phyloP scores from a whole-genome alignment of 495 filamentous ascomycete genomes.

The Hypoxylon crocopeplum region DNA sequence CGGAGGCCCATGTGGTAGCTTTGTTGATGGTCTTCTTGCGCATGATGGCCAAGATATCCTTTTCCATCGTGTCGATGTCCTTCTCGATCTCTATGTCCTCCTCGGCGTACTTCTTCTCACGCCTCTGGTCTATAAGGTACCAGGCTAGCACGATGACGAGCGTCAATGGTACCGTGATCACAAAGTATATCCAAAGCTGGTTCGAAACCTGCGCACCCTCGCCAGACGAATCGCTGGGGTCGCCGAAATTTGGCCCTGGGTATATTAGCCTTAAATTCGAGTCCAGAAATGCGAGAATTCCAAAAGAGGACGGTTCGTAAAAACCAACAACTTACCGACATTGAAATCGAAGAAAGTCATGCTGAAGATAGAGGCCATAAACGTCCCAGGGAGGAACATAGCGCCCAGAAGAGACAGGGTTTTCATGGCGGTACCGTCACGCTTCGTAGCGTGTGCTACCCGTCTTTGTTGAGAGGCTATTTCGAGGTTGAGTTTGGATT shows the following conservation, averaged over 20 bases:
- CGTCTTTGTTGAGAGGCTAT: constrained; percentile 64
- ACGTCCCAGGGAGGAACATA: constrained; percentile 62
- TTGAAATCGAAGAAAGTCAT: constrained; percentile 66
- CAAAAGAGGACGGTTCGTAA: neutral
- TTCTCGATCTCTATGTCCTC: constrained; percentile 59
- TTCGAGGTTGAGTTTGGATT: constrained; percentile 61
- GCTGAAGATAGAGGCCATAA: constrained; percentile 60
- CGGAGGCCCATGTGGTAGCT: constrained; percentile 52
- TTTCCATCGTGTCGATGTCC: constrained; percentile 61
- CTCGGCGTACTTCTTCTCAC: constrained; percentile 50
- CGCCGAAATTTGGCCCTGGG: constrained; percentile 12
- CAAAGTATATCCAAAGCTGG: constrained; percentile 63
- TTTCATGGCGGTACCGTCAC: constrained; percentile 63
- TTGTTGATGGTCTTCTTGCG: constrained; percentile 61
- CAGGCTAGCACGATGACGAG: constrained; percentile 52
- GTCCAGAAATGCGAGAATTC: neutral
- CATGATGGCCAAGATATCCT: constrained; percentile 59
- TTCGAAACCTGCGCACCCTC: constrained; percentile 43
- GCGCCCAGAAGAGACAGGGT: constrained; percentile 62
- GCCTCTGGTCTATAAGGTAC: constrained; percentile 53
- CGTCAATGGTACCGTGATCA: constrained; percentile 58
- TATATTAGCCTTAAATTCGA: constrained; percentile 8
- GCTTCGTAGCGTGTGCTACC: constrained; percentile 61
- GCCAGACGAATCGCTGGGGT: constrained; percentile 10
- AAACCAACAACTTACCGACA: constrained; percentile 32